Evolutionary conservation across 495 filamentous ascomycete genomes (phyloP).

Genomic region (Xylaria sp.): DNA sequence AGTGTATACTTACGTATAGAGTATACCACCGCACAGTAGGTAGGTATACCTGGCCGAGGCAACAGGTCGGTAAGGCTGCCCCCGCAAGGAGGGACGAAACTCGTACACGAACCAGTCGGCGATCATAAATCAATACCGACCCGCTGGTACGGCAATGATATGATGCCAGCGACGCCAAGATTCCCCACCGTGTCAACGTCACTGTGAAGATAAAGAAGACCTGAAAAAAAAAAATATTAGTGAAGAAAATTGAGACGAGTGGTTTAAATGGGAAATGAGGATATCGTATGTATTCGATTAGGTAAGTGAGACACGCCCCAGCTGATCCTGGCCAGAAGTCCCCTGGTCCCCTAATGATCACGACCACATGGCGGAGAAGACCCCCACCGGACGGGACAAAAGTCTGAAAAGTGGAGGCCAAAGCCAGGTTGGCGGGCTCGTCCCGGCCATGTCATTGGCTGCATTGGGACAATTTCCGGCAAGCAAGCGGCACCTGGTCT

Average conservation of each 20-base stretch:
- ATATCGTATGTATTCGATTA: background rate
- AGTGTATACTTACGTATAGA: too few relatives aligned
- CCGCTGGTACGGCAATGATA: background rate
- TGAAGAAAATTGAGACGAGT: conserved; percentile 2
- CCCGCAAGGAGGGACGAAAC: background rate
- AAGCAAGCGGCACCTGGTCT: conserved; percentile 5
- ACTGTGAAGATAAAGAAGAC: conserved; percentile 4
- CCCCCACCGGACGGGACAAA: conserved; percentile 12
- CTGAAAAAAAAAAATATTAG: background rate
- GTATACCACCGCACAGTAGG: too few relatives aligned
- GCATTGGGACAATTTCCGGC: background rate
- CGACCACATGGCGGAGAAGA: conserved; percentile 15
- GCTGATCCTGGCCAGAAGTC: background rate
- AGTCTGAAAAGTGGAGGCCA: conserved; percentile 23
- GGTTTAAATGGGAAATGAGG: conserved; percentile 1
- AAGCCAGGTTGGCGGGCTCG: conserved; percentile 17
- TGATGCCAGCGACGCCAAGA: background rate
- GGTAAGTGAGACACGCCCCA: conserved; percentile 2
- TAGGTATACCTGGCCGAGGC: background rate
- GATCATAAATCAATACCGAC: background rate
- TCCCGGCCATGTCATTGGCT: conserved; percentile 5
- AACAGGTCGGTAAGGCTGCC: conserved; percentile 13
- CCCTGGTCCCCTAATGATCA: conserved; percentile 5
- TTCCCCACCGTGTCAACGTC: background rate
- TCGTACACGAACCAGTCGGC: conserved; percentile 19